A percentile compares a stretch with the other conserved stretches of the same genome.
These are phyloP conservation scores for Pelomyxa schiedti DNA, from an alignment of 78 protist genomes.

Conservation along the genomic window DNA sequence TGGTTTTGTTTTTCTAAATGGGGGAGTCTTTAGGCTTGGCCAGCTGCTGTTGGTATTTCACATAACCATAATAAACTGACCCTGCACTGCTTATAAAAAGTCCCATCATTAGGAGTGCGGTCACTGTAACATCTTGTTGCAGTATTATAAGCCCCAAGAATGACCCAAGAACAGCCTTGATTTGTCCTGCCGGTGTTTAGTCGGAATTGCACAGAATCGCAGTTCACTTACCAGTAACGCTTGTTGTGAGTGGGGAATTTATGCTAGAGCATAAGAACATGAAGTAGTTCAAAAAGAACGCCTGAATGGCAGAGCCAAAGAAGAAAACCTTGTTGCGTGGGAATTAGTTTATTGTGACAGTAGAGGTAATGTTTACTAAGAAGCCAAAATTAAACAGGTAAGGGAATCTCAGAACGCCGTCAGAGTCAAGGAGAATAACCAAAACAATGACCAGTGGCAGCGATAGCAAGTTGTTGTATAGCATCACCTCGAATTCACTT, in stretches of 20 bases:
- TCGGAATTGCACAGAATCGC: too few species aligned
- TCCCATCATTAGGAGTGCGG: slow-evolving; percentile 20
- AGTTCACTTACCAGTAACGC: too few species aligned
- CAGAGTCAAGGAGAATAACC: slow-evolving; percentile 20
- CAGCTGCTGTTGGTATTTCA: slow-evolving; percentile 44
- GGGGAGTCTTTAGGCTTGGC: too few species aligned
- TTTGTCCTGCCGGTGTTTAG: too few species aligned
- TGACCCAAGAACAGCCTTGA: slow-evolving; percentile 39
- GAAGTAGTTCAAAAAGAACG: slow-evolving; percentile 49
- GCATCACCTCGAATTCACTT: background rate
- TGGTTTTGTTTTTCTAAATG: too few species aligned
- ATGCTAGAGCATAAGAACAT: slow-evolving; percentile 55
- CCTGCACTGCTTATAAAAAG: slow-evolving; percentile 28
- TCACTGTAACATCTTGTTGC: slow-evolving; percentile 34
- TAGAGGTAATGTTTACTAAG: too few species aligned
- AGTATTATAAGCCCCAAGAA: slow-evolving; percentile 55
- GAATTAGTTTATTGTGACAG: too few species aligned
- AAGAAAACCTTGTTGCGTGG: too few species aligned
- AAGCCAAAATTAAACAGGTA: slow-evolving; percentile 29
- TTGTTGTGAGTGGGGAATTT: slow-evolving; percentile 57
- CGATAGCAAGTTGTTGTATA: slow-evolving; percentile 49
- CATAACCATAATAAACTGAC: slow-evolving; percentile 36
- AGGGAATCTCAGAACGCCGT: slow-evolving; percentile 6
- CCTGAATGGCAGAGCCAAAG: slow-evolving; percentile 43
- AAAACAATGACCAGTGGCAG: slow-evolving; percentile 31